These are phyloP conservation scores for Wallacemonas sp. DNA, from an alignment of 208 protist species.

Conservation along the genomic window DNA sequence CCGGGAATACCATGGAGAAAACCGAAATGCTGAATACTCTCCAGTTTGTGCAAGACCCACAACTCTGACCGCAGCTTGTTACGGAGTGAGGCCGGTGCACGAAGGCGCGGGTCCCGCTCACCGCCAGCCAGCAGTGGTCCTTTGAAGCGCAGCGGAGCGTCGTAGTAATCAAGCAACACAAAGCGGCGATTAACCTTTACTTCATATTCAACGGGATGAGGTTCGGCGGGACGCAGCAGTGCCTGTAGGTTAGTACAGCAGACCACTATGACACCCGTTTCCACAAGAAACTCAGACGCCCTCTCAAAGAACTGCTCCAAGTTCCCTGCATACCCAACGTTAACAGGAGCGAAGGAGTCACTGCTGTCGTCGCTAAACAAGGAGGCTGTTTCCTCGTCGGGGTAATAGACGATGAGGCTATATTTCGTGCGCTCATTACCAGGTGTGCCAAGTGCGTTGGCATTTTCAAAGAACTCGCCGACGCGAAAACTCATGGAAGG, in stretches of 20 bases:
- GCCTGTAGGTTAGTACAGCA: slow-evolving; percentile 83
- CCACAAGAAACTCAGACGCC: slow-evolving; percentile 45
- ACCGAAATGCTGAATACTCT: slow-evolving; percentile 71
- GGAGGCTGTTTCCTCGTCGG: slow-evolving; percentile 63
- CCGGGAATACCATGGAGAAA: slow-evolving; percentile 87
- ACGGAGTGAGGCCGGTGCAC: slow-evolving; percentile 13
- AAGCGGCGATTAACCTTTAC: slow-evolving; percentile 83
- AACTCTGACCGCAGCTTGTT: slow-evolving; percentile 76
- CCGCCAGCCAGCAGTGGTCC: not conserved
- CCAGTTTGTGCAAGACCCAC: slow-evolving; percentile 84
- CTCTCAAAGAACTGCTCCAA: slow-evolving; percentile 87
- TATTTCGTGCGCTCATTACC: slow-evolving; percentile 30
- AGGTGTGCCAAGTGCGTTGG: not conserved
- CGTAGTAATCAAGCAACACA: slow-evolving; percentile 92
- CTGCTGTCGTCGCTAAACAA: slow-evolving; percentile 29
- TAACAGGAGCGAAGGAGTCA: slow-evolving; percentile 51
- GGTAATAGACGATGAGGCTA: slow-evolving; percentile 74
- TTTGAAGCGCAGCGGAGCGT: slow-evolving; percentile 54
- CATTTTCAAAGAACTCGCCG: slow-evolving; percentile 54
- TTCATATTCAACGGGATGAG: slow-evolving; percentile 89
- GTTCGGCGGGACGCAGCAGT: slow-evolving; percentile 55
- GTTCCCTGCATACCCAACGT: slow-evolving; percentile 51
- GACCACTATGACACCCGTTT: slow-evolving; percentile 74
- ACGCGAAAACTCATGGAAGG: slow-evolving; percentile 76
- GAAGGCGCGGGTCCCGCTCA: not conserved